Base-by-base conservation (phyloP, 169 alveolate species). In the Theileria equi region DNA sequence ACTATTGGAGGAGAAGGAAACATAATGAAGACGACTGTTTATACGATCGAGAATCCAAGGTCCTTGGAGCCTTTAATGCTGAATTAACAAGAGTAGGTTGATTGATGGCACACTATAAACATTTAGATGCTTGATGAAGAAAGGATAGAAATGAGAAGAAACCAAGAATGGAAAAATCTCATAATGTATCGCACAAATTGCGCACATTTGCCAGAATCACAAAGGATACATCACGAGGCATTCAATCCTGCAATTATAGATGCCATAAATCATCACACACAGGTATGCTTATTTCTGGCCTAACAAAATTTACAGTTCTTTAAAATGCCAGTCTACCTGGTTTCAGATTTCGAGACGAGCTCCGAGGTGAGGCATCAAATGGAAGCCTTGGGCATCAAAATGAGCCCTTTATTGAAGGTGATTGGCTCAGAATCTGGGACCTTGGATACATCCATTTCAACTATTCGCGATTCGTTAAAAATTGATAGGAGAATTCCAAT, bases 151-250 rank as follows among this genome's bases (percentile, higher is more conserved):
- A 38, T 38, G n/a, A 38, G 13, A 38, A 38, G n/a, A 13, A 13
- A 13, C n/a, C 19, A 38, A 38, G 45, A 38, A 21, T 69, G 74
- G 74, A 6, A 4, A 1, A 44, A 59, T 34, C 6, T 25, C 0
- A 50, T 69, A 10, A 36, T 17, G 48, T 67, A 67, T 57, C 57
- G 79, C 2, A 67, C 79, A n/a, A 67, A 58, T 4, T 67, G 79
- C 28, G 69, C 35, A 25, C 5, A 5, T 1, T 28, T 67, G 34
- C 61, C 52, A 6, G 79, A 19, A 0, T 21, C 1, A 17, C 66
- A 69, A n/a, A 36, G 65, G 55, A 29, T 3, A 11, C 29, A 69
- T 36, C 81, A 69, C 26, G 71, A 58, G 31, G 80, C 81, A 17
- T 69, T 13, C 80, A 69, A 69, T 32, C 41, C 47, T 29, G 81